phyloP scores from a whole-genome alignment of 805 yeast species.

The Cyberlindnera meyerae region DNA sequence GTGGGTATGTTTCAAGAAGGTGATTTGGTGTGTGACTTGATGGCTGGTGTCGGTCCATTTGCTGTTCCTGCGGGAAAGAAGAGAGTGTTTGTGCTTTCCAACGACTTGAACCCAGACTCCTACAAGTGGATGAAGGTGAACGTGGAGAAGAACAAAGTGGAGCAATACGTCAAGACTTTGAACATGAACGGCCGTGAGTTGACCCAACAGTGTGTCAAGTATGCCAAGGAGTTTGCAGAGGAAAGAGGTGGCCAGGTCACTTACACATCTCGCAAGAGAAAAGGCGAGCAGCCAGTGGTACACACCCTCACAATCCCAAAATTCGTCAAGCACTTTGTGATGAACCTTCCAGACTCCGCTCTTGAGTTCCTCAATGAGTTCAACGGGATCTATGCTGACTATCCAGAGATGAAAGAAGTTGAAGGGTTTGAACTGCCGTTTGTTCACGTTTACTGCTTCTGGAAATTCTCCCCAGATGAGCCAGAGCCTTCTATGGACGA shows the following conservation, averaged over 20 bases:
- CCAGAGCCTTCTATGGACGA: slow-evolving; percentile 66
- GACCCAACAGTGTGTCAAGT: slow-evolving; percentile 54
- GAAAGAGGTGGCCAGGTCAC: slow-evolving; percentile 33
- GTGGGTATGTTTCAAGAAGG: slow-evolving; percentile 55
- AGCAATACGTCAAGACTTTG: slow-evolving; percentile 50
- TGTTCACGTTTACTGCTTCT: slow-evolving; percentile 89
- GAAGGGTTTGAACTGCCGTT: slow-evolving; percentile 60
- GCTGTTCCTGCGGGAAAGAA: slow-evolving; percentile 93
- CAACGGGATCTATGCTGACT: slow-evolving; percentile 58
- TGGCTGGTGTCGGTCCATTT: slow-evolving; percentile 99
- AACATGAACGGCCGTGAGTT: slow-evolving; percentile 83
- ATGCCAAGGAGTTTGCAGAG: slow-evolving; percentile 44
- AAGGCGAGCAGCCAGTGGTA: slow-evolving; percentile 22
- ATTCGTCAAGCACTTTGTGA: slow-evolving; percentile 68
- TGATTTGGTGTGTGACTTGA: slow-evolving; percentile 85
- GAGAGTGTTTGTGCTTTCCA: slow-evolving; percentile 75
- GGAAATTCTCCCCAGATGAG: slow-evolving; percentile 74
- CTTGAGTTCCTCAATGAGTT: slow-evolving; percentile 74
- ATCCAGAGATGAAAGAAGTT: slow-evolving; percentile 32
- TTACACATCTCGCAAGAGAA: slow-evolving; percentile 33
- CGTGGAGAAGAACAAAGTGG: slow-evolving; percentile 58
- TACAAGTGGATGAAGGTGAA: slow-evolving; percentile 66
- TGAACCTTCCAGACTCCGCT: slow-evolving; percentile 96
- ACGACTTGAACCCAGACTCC: slow-evolving; percentile 89
- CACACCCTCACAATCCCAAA: slow-evolving; percentile 42